phyloP scores from a whole-genome alignment of 371 early-diverging fungal genomes.

The Mortierella sp. region DNA sequence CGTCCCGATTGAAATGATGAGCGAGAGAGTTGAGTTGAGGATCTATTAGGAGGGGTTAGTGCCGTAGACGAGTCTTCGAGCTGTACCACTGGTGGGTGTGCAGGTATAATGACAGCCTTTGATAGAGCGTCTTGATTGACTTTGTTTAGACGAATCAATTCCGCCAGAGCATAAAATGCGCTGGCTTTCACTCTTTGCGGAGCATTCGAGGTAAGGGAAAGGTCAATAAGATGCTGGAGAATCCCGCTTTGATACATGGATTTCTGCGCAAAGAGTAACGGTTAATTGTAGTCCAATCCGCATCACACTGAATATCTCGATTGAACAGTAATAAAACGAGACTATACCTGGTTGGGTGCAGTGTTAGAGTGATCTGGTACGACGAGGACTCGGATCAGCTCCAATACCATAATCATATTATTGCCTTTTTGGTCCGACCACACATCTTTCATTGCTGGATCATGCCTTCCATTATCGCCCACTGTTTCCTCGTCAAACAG shows the following conservation, averaged over 20 bases:
- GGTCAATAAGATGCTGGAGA: conserved; percentile 62
- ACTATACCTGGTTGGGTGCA: conserved; percentile 79
- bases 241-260: conserved; percentile 86
- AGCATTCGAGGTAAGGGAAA: conserved; percentile 60
- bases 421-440: conserved; percentile 84
- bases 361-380: conserved; percentile 91
- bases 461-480: conserved; percentile 58
- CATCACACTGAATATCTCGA: neutral
- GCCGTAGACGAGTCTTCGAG: conserved; percentile 14
- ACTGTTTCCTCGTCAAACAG: conserved; percentile 65
- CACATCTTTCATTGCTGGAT: conserved; percentile 59
- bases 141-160: conserved; percentile 80
- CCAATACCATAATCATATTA: conserved; percentile 86
- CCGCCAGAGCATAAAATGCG: conserved; percentile 87
- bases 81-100: conserved; percentile 27
- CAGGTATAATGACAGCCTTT: conserved; percentile 63
- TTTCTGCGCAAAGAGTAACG: conserved; percentile 52
- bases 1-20: conserved; percentile 55
- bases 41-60: conserved; percentile 27
- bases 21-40: conserved; percentile 41
- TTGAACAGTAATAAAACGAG: neutral
- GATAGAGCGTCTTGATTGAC: conserved; percentile 81
- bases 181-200: conserved; percentile 64
- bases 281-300: neutral
- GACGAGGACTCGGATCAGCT: conserved; percentile 89